Evolutionary conservation across 495 filamentous ascomycete genomes (phyloP), one percentile per base, ranked within the genome.

Genomic region (Echria macrotheca): DNA sequence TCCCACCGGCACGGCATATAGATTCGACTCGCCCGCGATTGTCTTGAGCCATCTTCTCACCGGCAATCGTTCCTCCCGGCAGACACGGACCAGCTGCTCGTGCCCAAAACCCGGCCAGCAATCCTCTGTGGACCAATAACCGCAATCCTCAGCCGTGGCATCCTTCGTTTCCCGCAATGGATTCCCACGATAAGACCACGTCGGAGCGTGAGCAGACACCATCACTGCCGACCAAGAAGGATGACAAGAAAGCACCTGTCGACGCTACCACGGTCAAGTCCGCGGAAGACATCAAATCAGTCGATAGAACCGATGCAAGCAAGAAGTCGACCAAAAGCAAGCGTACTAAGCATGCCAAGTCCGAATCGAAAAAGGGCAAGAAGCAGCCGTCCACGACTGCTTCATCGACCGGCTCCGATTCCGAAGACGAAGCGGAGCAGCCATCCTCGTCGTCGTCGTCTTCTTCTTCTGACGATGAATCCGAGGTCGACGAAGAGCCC

Each of bases 321-420:
- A 66, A 70, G 46, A 69, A 71, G 42, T 42, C 58, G 12, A 40
- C 45, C 42, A 67, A 67, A 40, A 56, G 65, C 11, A 69, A 68
- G 47, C 43, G 47, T 29, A 67, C 55, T 24, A 73, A 69, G 43
- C 57, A 63, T 23, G 46, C 59, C 14, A 71, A 71, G 44, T 45
- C 51, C 44, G 70, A 70, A 50, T 42, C 45, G 38, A 63, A 65
- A 50, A 69, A 73, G 56, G 53, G 63, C 2, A 69, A 70, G 53
- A 71, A 73, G 60, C 58, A 57, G 50, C 25, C 47, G 1, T 60
- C 64, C 33, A 52, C 58, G 21, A 35, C 51, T 15, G 54, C 65
- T 11, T 61, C 60, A 3, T 59, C 68, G 14, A 59, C 62, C 18
- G 58, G 59, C 32, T 57, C 54, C 19, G 63, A 54, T 24, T 65